A percentile compares a stretch with the other conserved stretches of the same genome.
These are phyloP conservation scores for Candida andamanensis DNA, from an alignment of 805 yeast species.

Conservation along the genomic window DNA sequence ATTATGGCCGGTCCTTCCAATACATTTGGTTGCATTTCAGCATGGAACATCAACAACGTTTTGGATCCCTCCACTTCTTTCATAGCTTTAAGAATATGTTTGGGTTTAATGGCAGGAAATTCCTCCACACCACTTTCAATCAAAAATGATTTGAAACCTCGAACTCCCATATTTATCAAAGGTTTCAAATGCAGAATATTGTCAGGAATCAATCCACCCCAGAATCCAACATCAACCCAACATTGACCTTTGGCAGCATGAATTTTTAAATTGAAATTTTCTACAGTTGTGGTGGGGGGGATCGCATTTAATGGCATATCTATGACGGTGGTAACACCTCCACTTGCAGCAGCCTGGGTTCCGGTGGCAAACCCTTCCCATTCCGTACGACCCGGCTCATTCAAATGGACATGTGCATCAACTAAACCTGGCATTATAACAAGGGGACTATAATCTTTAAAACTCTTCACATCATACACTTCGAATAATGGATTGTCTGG, in stretches of 20 bases:
- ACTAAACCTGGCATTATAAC: constrained; percentile 85
- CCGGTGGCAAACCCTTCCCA: constrained; percentile 99
- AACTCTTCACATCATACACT: constrained; percentile 40
- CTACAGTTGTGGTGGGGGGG: constrained; percentile 88
- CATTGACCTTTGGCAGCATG: constrained; percentile 75
- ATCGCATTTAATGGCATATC: constrained; percentile 96
- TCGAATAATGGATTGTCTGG: constrained; percentile 36
- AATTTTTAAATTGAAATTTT: constrained; percentile 68
- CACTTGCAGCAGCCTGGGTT: constrained; percentile 88
- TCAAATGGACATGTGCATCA: constrained; percentile 90
- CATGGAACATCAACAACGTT: constrained; percentile 86
- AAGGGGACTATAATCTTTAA: constrained; percentile 55
- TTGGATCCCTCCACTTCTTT: constrained; percentile 51
- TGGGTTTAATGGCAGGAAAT: constrained; percentile 74
- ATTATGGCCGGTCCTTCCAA: constrained; percentile 14
- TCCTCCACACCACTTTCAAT: constrained; percentile 96
- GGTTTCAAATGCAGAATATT: constrained; percentile 69
- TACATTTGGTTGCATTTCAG: constrained; percentile 67
- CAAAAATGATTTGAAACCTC: constrained; percentile 91
- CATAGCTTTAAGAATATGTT: constrained; percentile 66
- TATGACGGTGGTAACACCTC: constrained; percentile 92
- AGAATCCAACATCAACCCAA: constrained; percentile 92
- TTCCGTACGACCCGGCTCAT: constrained; percentile 97
- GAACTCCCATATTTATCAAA: constrained; percentile 76
- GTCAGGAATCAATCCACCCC: constrained; percentile 92